Evolutionary conservation across 495 filamentous ascomycete species (phyloP), one percentile per base, ranked within the genome.

Genomic region (Talaromyces trachyspermus): DNA sequence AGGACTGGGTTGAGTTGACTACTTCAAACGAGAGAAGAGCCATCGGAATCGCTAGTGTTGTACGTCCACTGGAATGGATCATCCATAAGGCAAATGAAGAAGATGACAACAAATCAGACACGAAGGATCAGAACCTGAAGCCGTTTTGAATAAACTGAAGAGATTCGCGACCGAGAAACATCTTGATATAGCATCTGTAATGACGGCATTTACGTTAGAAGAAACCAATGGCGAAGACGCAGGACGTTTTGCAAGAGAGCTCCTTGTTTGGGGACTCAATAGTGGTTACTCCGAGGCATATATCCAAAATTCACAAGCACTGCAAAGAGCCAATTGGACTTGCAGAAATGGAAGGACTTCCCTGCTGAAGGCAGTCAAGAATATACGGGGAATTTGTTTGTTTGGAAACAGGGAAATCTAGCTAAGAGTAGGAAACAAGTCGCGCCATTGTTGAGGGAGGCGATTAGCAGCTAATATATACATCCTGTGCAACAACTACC

Each of bases 341-440:
- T 95, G 43, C 69, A 76, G 52, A 55, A 60, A 5, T 84, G 81
- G 80, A 52, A 42, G 11, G n/a, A 42, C 5, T 41, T 41, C 32
- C 32, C 27, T 8, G 10, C 26, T 11, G 32, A 30, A 20, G 49
- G 30, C 7, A 18, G 33, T 19, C 29, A 29, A 12, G 32, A 23
- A 35, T 24, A 42, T 35, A 12, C 25, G 1, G 40, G 38, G 9
- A 7, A 22, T 60, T 55, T 61, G 6, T 55, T 57, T 39, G 70
- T 84, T 23, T 91, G 87, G 86, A 62, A 68, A 53, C 90, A 95
- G 71, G 64, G 61, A 19, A 74, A 81, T 54, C 52, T 84, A 18
- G 71, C 75, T 40, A 71, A 79, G 49, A 95, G 89, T 63, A 71
- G 91, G 54, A 97, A 97, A 68, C 83, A 88, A 71, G 87, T 97